These are phyloP conservation scores for Colletotrichum neosansevieriae DNA, from an alignment of 2,329 filamentous ascomycete species.

Conservation along the genomic window DNA sequence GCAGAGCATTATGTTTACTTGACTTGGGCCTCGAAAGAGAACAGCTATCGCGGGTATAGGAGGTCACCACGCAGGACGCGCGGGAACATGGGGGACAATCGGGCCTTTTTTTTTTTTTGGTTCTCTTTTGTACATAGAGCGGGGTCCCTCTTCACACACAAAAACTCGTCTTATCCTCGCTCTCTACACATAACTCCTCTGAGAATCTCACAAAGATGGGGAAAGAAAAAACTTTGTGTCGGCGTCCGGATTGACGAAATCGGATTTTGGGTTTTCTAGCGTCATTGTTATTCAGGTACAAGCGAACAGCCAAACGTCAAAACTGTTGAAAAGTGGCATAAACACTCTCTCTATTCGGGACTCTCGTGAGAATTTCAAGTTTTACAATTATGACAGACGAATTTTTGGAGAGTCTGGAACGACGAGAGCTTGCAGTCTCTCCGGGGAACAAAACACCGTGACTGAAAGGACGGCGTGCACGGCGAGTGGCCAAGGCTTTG, in stretches of 20 bases:
- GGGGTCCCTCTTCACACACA: neutral
- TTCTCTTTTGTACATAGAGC: slow-evolving; percentile 17
- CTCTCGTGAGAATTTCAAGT: neutral
- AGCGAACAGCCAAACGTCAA: slow-evolving; percentile 8
- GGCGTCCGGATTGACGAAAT: neutral
- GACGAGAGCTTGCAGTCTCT: too few species aligned
- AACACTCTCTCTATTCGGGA: neutral
- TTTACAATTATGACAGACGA: neutral
- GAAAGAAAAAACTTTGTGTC: neutral
- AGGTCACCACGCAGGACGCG: slow-evolving; percentile 14
- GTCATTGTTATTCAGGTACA: neutral
- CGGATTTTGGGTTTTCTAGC: slow-evolving; percentile 1
- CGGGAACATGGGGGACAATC: neutral
- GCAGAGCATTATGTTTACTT: slow-evolving; percentile 16
- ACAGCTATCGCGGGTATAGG: neutral
- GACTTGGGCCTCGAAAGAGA: neutral
- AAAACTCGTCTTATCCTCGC: neutral
- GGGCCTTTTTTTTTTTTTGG: neutral
- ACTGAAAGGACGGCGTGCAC: neutral
- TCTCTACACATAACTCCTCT: neutral
- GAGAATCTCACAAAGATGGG: neutral
- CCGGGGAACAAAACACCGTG: too few species aligned
- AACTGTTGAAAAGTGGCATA: neutral
- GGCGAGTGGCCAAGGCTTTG: neutral
- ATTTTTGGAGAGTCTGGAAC: too few species aligned